These are phyloP conservation scores for Cladophialophora immunda DNA, from an alignment of 2,329 filamentous ascomycete genomes.

Conservation along the genomic window DNA sequence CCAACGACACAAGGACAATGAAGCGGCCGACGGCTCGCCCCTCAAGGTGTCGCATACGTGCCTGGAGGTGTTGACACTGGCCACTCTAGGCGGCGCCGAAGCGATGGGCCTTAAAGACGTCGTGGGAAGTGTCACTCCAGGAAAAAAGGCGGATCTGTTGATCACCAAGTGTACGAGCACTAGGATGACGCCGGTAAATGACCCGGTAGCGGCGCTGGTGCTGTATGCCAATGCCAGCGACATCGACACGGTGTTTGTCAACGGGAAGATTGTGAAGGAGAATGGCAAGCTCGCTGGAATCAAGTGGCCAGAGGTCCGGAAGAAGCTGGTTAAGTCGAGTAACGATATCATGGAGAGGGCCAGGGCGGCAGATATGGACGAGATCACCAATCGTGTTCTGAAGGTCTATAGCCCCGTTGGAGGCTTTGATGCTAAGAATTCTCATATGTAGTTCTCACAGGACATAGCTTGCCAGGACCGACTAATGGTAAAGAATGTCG, in stretches of 20 bases:
- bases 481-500: no score
- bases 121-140: conserved; percentile 43
- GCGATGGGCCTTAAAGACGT: conserved; percentile 42
- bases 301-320: conserved; percentile 24
- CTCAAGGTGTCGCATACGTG: conserved; percentile 31
- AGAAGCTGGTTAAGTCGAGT: conserved; percentile 13
- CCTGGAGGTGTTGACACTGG: conserved; percentile 44
- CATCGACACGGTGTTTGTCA: conserved; percentile 44
- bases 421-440: background rate
- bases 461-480: no score
- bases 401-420: conserved; percentile 6
- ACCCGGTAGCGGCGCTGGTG: conserved; percentile 45
- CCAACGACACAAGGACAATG: conserved; percentile 37
- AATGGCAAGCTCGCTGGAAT: conserved; percentile 29
- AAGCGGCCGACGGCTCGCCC: conserved; percentile 24
- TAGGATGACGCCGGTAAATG: conserved; percentile 42
- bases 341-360: conserved; percentile 15
- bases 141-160: conserved; percentile 45
- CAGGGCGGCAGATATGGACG: conserved; percentile 21
- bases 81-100: conserved; percentile 45
- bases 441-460: no score
- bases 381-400: conserved; percentile 12
- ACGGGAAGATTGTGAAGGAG: conserved; percentile 41
- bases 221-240: conserved; percentile 43
- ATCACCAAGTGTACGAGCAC: conserved; percentile 43